Conservation (phyloP, 768 basidiomycete genomes). For the Infundibulicybe gibba region DNA sequence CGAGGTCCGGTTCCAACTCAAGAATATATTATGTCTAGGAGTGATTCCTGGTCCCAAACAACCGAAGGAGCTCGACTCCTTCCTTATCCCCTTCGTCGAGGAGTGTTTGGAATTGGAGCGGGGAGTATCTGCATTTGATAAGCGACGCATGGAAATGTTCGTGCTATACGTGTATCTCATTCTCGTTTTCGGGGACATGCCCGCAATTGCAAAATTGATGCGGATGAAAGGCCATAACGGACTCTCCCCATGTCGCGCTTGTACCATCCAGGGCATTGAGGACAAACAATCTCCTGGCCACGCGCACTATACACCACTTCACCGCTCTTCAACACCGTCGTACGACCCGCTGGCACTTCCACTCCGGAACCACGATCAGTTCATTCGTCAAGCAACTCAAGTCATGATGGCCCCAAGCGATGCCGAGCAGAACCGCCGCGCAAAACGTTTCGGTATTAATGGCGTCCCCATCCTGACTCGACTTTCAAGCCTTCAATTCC, state of each 20-base stretch:
- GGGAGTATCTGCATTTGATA: conserved; percentile 26
- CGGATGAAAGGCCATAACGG: conserved; percentile 41
- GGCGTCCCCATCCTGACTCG: conserved; percentile 18
- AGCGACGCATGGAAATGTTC: conserved; percentile 9
- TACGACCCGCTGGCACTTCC: conserved; percentile 23
- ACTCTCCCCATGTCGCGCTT: conserved; percentile 28
- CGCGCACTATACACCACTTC: conserved; percentile 19
- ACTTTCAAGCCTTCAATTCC: conserved; percentile 23
- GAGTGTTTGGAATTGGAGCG: conserved; percentile 21
- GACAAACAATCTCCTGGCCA: conserved; percentile 1
- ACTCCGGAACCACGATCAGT: conserved; percentile 18
- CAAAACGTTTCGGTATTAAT: conserved; percentile 24
- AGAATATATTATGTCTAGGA: conserved; percentile 25
- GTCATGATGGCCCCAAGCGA: conserved; percentile 14
- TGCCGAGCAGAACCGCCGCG: conserved; percentile 6
- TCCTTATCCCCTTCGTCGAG: conserved; percentile 27
- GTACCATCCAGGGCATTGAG: conserved; percentile 26
- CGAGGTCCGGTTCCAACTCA: conserved; percentile 21
- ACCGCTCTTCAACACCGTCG: background rate
- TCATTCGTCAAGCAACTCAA: conserved; percentile 9
- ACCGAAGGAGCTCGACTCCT: conserved; percentile 30
- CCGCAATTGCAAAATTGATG: conserved; percentile 10
- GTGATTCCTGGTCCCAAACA: conserved; percentile 35
- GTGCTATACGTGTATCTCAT: conserved; percentile 21
- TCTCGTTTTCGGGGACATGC: conserved; percentile 24